These are phyloP conservation scores for Plenodomus tracheiphilus DNA, from an alignment of 2,329 filamentous ascomycete species.

Conservation along the genomic window DNA sequence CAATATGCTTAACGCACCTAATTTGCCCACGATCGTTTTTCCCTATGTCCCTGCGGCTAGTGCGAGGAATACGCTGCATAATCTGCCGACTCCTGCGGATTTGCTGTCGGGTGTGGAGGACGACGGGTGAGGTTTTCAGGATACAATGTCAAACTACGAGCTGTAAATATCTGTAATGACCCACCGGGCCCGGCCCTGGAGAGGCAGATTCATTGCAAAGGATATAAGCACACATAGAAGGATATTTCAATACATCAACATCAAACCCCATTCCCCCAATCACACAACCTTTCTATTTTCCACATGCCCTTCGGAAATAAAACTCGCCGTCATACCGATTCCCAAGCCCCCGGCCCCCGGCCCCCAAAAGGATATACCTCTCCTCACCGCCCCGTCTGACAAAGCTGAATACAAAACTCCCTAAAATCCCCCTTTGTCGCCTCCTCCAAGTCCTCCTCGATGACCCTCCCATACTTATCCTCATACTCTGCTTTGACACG, in stretches of 20 bases:
- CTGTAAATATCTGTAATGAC: no score
- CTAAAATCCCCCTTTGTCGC: slow-evolving; percentile 78
- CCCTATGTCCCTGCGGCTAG: slow-evolving; percentile 34
- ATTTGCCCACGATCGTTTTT: slow-evolving; percentile 36
- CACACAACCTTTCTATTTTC: no score
- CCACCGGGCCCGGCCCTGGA: no score
- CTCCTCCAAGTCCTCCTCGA: slow-evolving; percentile 78
- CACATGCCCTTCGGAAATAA: no score
- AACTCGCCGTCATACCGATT: no score
- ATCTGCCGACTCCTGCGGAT: slow-evolving; percentile 39
- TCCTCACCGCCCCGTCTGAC: slow-evolving; percentile 31
- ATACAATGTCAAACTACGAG: neutral
- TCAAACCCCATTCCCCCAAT: no score
- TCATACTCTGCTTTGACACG: slow-evolving; percentile 79
- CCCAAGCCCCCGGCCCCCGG: no score
- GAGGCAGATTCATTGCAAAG: no score
- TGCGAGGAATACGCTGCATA: slow-evolving; percentile 30
- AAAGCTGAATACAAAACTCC: slow-evolving; percentile 71
- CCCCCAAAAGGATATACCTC: neutral
- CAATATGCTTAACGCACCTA: slow-evolving; percentile 26
- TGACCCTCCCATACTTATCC: slow-evolving; percentile 71
- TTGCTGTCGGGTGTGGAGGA: slow-evolving; percentile 33
- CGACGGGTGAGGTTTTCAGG: slow-evolving; percentile 4
- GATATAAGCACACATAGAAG: no score
- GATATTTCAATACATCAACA: no score